A percentile compares a stretch with the other conserved stretches of the same genome.
Evolutionary conservation across 2,329 filamentous ascomycete genomes (phyloP).

Genomic region (Neoascochyta sp.): DNA sequence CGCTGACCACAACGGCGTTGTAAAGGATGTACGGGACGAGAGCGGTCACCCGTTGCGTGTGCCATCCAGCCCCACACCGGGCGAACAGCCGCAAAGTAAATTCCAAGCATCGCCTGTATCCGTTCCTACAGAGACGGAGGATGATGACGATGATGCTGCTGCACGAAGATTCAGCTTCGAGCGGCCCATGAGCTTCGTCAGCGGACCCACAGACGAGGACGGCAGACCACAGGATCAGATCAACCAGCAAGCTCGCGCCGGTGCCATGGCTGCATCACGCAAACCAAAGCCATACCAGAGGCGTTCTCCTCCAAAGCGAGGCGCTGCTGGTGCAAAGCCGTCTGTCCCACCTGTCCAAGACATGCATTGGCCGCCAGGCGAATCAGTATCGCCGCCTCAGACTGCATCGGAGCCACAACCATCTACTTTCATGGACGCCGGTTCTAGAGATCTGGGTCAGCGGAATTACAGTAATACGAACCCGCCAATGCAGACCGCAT

Average conservation of each 20-base stretch:
- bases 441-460: too few relatives aligned
- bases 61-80: constrained; percentile 1
- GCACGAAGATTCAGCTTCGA: constrained; percentile 27
- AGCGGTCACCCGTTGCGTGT: constrained; percentile 28
- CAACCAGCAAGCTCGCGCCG: constrained; percentile 17
- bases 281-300: too few relatives aligned
- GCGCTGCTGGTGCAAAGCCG: too few relatives aligned
- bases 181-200: constrained; percentile 39
- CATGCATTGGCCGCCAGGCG: constrained; percentile 6
- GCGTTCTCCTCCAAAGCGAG: constrained; percentile 11
- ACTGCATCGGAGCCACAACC: too few relatives aligned
- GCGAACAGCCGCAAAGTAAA: constrained; percentile 5
- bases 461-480: too few relatives aligned
- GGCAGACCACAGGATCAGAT: constrained; percentile 37
- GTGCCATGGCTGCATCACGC: constrained; percentile 4
- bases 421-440: too few relatives aligned
- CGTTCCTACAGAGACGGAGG: constrained; percentile 3
- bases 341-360: constrained; percentile 6
- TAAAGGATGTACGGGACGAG: constrained; percentile 32
- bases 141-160: constrained; percentile 18
- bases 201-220: constrained; percentile 31
- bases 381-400: constrained; percentile 2
- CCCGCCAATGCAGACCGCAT: too few relatives aligned
- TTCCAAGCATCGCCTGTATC: constrained; percentile 3
- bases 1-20: constrained; percentile 37